Evolutionary conservation across 306 rosid species (phyloP), one percentile per base, ranked within the genome.

Genomic region (Begonia loranthoides): DNA sequence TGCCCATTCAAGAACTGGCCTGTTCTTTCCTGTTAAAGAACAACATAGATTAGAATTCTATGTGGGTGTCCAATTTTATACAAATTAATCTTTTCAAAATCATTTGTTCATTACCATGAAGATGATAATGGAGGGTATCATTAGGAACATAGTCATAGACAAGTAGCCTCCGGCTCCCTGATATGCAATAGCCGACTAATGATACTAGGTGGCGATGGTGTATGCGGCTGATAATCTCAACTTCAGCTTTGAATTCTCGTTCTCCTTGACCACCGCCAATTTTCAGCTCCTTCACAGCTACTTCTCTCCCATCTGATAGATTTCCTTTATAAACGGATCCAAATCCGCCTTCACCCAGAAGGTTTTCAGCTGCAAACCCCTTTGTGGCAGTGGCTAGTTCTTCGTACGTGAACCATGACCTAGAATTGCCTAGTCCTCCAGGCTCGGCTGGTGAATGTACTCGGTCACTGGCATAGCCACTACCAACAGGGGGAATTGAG

Each of bases 121-220:
- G 87, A 78, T 90, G 95, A 56, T 73, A 75, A 71, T 86, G 67
- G 51, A 90, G 92, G 60, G 57, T 78, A 59, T 86, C 60, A 61
- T 90, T 90, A 34, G 94, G 77, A 45, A 85, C 87, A 60, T 74
- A 90, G 49, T 90, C 94, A 66, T 85, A 90, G 65, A 90, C 94
- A 53, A 90, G 99, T 61, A 90, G 70, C 76, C 90, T 82, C 67
- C 74, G 79, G 63, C 36, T 62, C 13, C 78, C 94, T 44, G 73
- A 68, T 59, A 86, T 78, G 72, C 95, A 90, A 69, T 82, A 86
- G 56, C 99, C 99, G 24, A 78, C 99, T 45, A 86, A 58, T 13
- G 95, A 80, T 72, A 85, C 95, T 79, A 90, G 77, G 74, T 90
- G 92, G 43, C 95, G 97, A 65, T 90, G 97, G 68, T 90, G 97